Evolutionary conservation across 495 filamentous ascomycete genomes (phyloP).

Genomic region (Rhypophila decipiens): DNA sequence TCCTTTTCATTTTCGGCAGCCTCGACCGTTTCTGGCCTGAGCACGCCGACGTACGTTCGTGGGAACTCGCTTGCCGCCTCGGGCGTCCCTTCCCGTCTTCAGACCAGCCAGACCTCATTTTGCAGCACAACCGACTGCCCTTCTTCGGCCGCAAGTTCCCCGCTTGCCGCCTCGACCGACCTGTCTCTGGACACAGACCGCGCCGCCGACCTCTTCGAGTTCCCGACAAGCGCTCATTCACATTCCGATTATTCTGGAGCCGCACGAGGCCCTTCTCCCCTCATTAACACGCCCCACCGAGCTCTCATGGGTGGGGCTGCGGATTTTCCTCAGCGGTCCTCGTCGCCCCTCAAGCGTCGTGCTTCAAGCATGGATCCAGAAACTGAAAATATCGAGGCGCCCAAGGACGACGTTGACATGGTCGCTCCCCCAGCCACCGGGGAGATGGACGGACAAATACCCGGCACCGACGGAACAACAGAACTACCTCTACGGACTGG

Average conservation of each 20-base stretch:
- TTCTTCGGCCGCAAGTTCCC: constrained; percentile 56
- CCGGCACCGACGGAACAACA: not conserved
- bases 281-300: constrained; percentile 34
- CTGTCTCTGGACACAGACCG: constrained; percentile 61
- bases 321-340: constrained; percentile 44
- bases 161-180: constrained; percentile 66
- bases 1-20: constrained; percentile 33
- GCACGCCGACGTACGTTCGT: constrained; percentile 53
- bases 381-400: constrained; percentile 15
- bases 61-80: constrained; percentile 48
- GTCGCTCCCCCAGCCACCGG: constrained; percentile 16
- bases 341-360: constrained; percentile 48
- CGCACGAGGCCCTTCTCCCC: constrained; percentile 34
- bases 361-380: constrained; percentile 50
- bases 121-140: constrained; percentile 44
- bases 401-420: constrained; percentile 47
- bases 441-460: not conserved
- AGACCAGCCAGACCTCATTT: constrained; percentile 40
- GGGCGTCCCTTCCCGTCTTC: constrained; percentile 42
- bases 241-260: constrained; percentile 10
- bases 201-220: constrained; percentile 40
- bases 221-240: constrained; percentile 14
- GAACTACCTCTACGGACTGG: constrained; percentile 20
- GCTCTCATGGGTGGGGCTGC: constrained; percentile 49
- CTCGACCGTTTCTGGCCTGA: constrained; percentile 27